Evolutionary conservation across 441 rosid species (phyloP).

Genomic region (Mallotus repandus): DNA sequence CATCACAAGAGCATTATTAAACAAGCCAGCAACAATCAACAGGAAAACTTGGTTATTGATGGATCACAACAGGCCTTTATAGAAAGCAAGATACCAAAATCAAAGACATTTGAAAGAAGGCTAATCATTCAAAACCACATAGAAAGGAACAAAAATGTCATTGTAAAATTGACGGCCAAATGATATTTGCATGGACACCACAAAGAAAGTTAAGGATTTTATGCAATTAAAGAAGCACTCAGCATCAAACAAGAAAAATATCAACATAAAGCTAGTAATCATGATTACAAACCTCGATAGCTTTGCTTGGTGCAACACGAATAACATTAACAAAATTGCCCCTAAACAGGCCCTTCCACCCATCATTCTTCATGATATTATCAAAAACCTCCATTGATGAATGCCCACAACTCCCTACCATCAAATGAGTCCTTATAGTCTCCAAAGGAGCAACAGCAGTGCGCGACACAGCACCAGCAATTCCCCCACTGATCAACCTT

Average conservation of each 20-base stretch:
- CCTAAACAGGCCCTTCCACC: slow-evolving; percentile 55
- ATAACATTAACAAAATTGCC: slow-evolving; percentile 60
- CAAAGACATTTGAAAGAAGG: too few relatives aligned
- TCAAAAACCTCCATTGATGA: slow-evolving; percentile 44
- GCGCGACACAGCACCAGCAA: slow-evolving; percentile 55
- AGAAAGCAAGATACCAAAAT: too few relatives aligned
- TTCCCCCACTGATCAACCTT: slow-evolving; percentile 57
- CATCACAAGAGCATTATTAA: neutral
- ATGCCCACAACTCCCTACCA: slow-evolving; percentile 57
- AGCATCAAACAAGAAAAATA: neutral
- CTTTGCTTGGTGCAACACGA: slow-evolving; percentile 64
- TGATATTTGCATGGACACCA: neutral
- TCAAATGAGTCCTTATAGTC: slow-evolving; percentile 58
- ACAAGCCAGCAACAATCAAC: neutral
- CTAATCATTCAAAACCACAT: too few relatives aligned
- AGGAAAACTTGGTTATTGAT: neutral
- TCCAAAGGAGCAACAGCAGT: slow-evolving; percentile 57
- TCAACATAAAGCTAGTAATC: slow-evolving; percentile 3
- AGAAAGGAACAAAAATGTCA: too few relatives aligned
- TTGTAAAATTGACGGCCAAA: neutral
- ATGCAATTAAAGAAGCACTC: neutral
- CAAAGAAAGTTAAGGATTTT: neutral
- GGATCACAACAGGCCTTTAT: neutral
- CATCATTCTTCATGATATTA: slow-evolving; percentile 49
- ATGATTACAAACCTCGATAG: slow-evolving; percentile 46